A percentile compares a stretch with the other conserved stretches of the same genome.
phyloP scores from a whole-genome alignment of 1,139 yeast genomes.

The Blastobotrys malaysiensis region DNA sequence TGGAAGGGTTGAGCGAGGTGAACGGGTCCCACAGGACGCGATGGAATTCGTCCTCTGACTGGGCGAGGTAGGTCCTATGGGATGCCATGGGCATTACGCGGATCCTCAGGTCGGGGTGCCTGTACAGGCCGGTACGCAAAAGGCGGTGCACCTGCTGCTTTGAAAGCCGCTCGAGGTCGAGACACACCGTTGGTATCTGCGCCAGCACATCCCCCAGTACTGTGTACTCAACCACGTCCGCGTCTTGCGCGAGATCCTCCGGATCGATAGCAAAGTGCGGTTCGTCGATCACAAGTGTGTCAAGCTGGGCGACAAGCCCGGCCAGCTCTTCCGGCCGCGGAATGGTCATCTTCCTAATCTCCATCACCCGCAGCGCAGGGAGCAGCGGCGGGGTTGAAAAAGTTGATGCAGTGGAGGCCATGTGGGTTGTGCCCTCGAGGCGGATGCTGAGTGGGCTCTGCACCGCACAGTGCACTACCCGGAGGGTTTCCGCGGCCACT shows the following conservation, averaged over 20 bases:
- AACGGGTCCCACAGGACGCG: background rate
- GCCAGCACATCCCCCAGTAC: background rate
- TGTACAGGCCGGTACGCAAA: background rate
- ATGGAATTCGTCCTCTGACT: background rate
- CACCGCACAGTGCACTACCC: background rate
- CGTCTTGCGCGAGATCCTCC: constrained; percentile 6
- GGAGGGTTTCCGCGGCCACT: background rate
- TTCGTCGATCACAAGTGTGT: constrained; percentile 2
- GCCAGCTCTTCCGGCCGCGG: background rate
- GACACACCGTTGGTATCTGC: background rate
- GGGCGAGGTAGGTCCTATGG: background rate
- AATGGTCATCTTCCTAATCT: background rate
- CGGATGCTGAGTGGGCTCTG: background rate
- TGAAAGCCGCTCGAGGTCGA: constrained; percentile 6
- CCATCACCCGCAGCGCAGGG: background rate
- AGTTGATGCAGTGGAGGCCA: background rate
- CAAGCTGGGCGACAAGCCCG: background rate
- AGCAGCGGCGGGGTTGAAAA: background rate
- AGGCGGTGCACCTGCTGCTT: background rate
- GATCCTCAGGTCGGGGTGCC: background rate
- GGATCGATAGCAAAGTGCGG: constrained; percentile 5
- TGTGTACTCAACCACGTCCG: constrained; percentile 3
- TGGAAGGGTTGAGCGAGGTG: background rate
- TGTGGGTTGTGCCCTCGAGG: background rate
- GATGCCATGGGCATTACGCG: background rate